Evolutionary conservation across 768 basidiomycete species (phyloP).

Genomic region (Guyanaporus albipodus): DNA sequence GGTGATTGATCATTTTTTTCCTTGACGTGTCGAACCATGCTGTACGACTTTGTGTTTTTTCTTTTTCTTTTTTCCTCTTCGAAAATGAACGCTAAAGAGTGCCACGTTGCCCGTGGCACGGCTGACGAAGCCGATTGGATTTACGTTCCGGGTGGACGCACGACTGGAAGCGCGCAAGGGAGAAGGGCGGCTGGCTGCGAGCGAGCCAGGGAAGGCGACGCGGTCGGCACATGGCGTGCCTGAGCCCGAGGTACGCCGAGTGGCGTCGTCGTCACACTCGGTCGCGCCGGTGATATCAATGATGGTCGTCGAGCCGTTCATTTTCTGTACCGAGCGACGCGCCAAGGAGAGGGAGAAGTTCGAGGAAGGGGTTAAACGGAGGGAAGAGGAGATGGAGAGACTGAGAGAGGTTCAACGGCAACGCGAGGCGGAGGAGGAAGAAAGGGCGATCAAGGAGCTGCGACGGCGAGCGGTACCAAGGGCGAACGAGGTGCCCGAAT

Average conservation of each 20-base stretch:
- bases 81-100: conserved; percentile 16
- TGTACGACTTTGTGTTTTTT: no score
- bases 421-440: conserved; percentile 53
- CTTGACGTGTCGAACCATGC: conserved; percentile 2
- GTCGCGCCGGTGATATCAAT: conserved; percentile 40
- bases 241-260: conserved; percentile 54
- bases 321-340: conserved; percentile 52
- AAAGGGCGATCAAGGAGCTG: conserved; percentile 55
- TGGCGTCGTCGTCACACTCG: conserved; percentile 36
- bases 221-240: conserved; percentile 44
- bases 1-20: conserved; percentile 4
- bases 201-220: conserved; percentile 24
- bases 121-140: conserved; percentile 46
- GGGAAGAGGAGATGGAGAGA: conserved; percentile 50
- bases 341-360: conserved; percentile 62
- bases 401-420: conserved; percentile 44
- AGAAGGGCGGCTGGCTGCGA: conserved; percentile 29
- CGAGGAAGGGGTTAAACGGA: conserved; percentile 53
- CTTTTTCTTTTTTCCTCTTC: conserved; percentile 9
- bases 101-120: conserved; percentile 27
- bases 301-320: conserved; percentile 31
- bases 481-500: conserved; percentile 71
- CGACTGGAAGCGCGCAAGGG: conserved; percentile 46
- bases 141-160: conserved; percentile 50
- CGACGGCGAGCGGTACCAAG: conserved; percentile 60